A percentile compares a stretch with the other conserved stretches of the same genome.
Evolutionary conservation across 257 asterid species (phyloP).

Genomic region (Scutellaria barbata): DNA sequence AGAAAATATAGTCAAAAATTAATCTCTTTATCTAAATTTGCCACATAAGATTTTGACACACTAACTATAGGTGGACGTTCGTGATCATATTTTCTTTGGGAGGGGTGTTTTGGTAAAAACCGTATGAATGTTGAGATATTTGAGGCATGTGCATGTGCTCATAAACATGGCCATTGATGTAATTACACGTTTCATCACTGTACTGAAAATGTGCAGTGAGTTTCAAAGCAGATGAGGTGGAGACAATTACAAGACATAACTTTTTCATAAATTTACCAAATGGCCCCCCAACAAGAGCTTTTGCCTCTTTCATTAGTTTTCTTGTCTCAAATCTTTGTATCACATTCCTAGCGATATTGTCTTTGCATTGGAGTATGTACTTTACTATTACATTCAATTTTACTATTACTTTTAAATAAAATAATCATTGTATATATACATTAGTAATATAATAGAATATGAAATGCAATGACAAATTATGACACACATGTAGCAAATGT

Average conservation of each 20-base stretch:
- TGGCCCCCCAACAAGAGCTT: slow-evolving; percentile 22
- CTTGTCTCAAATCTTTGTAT: neutral
- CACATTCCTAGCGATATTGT: neutral
- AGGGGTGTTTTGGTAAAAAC: slow-evolving; percentile 27
- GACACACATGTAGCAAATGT: too few species aligned
- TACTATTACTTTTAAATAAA: too few species aligned
- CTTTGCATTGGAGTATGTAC: neutral
- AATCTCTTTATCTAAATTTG: too few species aligned
- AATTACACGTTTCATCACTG: neutral
- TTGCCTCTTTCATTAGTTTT: neutral
- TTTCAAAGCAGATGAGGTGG: slow-evolving; percentile 25
- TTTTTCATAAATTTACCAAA: slow-evolving; percentile 24
- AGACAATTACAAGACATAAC: slow-evolving; percentile 37
- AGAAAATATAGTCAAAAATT: too few species aligned
- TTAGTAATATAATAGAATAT: too few species aligned
- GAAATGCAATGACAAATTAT: too few species aligned
- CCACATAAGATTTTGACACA: too few species aligned
- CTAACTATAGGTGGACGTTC: too few species aligned
- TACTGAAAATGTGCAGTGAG: neutral
- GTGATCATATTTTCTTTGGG: neutral
- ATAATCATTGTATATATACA: too few species aligned
- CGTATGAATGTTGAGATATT: slow-evolving; percentile 6
- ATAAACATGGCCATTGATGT: slow-evolving; percentile 29
- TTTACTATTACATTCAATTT: too few species aligned
- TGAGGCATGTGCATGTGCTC: slow-evolving; percentile 35